Base-by-base conservation (phyloP, 495 filamentous ascomycete species). In the Tuber magnatum region DNA sequence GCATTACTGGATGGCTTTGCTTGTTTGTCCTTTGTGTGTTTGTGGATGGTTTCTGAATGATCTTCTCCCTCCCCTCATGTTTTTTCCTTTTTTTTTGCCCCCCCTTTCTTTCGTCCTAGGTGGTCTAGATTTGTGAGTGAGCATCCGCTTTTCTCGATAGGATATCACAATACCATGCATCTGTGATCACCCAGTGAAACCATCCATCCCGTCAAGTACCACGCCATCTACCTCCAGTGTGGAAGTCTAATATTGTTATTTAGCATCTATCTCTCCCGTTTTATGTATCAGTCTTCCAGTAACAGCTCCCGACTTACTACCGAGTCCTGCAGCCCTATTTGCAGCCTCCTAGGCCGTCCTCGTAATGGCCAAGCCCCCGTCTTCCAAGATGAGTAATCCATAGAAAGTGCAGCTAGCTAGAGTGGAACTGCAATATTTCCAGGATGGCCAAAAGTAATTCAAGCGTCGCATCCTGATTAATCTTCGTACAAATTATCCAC, bases 331-430 rank as follows among this genome's bases (percentile, higher is more conserved):
- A 43, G 92, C 92, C 72, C 92, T 90, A 24, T 91, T 88, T 8
- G 92, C 91, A 48, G 92, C 91, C 83, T 93, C 91, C 77, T 91
- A 86, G n/a, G 94, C 88, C 18, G 92, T 89, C 81, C 88, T 89
- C 20, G 91, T 87, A 39, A 94, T 87, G 10, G 88, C 89, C 0
- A 89, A 89, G 76, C 92, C 86, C 3, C 90, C 91, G 78, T 94
- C 92, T 83, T 94, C 92, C 18, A 94, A 83, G 43, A 92, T 91
- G 74, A 92, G 78, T 78, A 94, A 80, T 5, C 92, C 92, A 2
- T 89, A 90, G 80, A 93, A 93, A 22, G 91, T 94, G 82, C 92
- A 94, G 3, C 92, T 92, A 8, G 92, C 92, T 0, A 92, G 92
- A 10, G 92, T 94, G 73, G 86, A 89, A 24, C 94, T 91, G 16